Conservation (phyloP, 31 red algal genomes). For the Endocladia muricata region DNA sequence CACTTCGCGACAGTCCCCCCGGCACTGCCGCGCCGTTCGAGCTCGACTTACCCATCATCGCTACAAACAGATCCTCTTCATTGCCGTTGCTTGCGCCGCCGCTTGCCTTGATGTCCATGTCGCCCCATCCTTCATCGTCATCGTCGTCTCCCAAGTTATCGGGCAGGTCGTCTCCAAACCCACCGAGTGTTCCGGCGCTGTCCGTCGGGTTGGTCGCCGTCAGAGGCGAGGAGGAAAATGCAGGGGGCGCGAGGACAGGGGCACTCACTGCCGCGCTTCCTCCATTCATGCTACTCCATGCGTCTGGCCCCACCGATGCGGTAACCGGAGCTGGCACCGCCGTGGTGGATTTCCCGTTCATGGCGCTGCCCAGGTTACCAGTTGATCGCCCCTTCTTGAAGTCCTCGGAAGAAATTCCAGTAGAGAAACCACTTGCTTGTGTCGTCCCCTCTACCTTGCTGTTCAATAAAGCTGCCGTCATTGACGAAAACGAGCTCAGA, state of each 20-base stretch:
- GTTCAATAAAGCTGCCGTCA: slow-evolving; percentile 49
- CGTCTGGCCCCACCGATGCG: not conserved
- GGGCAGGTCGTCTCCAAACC: not conserved
- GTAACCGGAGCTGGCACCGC: not conserved
- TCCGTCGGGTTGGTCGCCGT: not conserved
- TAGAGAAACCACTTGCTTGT: slow-evolving; percentile 15
- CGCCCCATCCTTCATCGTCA: slow-evolving; percentile 69
- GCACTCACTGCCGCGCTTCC: not conserved
- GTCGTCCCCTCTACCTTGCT: slow-evolving; percentile 2
- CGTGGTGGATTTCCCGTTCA: not conserved
- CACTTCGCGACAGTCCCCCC: not conserved
- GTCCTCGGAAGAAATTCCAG: slow-evolving; percentile 50
- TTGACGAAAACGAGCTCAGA: slow-evolving; percentile 61
- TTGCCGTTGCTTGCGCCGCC: slow-evolving; percentile 2
- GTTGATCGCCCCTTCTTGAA: slow-evolving; percentile 18
- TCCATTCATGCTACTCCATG: slow-evolving; percentile 28
- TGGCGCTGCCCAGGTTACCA: not conserved
- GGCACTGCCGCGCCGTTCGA: slow-evolving; percentile 1
- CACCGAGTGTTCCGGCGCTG: not conserved
- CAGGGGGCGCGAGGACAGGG: slow-evolving; percentile 15
- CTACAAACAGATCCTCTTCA: slow-evolving; percentile 57
- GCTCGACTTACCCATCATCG: slow-evolving; percentile 41
- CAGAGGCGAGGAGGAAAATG: slow-evolving; percentile 13
- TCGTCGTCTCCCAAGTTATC: slow-evolving; percentile 25
- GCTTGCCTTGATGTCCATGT: slow-evolving; percentile 70